Evolutionary conservation across 2,329 filamentous ascomycete species (phyloP), one percentile per base, ranked within the genome.

Genomic region (Fusarium hainanense): DNA sequence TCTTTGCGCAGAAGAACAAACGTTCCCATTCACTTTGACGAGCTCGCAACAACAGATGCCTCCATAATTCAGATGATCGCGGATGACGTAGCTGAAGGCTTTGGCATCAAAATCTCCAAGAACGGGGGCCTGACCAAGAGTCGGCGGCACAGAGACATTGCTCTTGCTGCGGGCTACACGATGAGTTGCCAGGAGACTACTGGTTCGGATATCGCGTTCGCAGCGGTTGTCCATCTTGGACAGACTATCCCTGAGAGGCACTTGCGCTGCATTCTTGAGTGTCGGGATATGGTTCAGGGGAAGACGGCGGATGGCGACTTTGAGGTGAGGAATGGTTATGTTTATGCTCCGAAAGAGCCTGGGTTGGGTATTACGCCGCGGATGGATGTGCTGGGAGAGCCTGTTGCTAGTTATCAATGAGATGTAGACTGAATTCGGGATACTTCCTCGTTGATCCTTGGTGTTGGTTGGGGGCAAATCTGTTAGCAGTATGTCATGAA

Each of bases 101-200:
- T 72, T 16, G 58, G 63, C 1, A 48, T 68, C 47, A 72, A 72
- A 49, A 70, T 72, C 32, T 72, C 70, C 21, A 72, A 72, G 54
- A 63, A 65, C 32, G 66, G 66, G 10, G 69, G 69, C 13, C 20
- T 72, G 40, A 72, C 66, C 8, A 59, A 59, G 20, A 60, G 63
- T 20, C 58, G 63, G 11, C 60, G 69, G 7, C 66, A 68, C 20
- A 63, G 59, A 18, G 69, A 72, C 11, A 70, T 72, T 56, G 62
- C 49, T 10, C 18, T 72, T n/a, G 58, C 63, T 10, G 70, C 69
- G 1, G 70, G 66, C 8, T 68, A 68, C 32, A 72, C 63, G 6
- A 58, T 72, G 51, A 70, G 59, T 23, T 66, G 68, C 13, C 69
- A 70, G 49, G 69, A 72, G 7, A 70, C 63, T 8, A 61, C 57